phyloP scores from a whole-genome alignment of 352 stramenopile genomes.

The Globisporangium iwayamae region DNA sequence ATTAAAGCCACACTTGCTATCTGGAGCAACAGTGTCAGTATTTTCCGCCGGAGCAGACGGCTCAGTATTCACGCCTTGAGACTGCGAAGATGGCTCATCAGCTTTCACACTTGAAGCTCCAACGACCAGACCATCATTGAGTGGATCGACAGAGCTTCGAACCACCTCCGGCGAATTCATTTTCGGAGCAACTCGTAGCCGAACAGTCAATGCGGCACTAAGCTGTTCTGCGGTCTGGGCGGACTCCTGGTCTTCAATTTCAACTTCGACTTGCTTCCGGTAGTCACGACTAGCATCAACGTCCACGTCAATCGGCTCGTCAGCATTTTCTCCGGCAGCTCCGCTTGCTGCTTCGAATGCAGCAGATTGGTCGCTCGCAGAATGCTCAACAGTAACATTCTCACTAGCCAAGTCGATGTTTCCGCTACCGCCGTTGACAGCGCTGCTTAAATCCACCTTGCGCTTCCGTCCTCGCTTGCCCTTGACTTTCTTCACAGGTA shows the following conservation, averaged over 20 bases:
- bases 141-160: background rate
- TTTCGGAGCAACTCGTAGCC: background rate
- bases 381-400: slow-evolving; percentile 5
- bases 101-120: background rate
- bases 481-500: slow-evolving; percentile 25
- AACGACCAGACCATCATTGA: background rate
- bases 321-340: background rate
- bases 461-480: slow-evolving; percentile 20
- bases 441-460: slow-evolving; percentile 1
- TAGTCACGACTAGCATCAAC: background rate
- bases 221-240: background rate
- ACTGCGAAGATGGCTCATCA: background rate
- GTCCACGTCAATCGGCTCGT: background rate
- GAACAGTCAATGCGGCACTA: background rate
- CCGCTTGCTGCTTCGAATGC: too few species aligned
- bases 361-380: background rate
- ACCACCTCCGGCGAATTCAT: background rate
- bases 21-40: background rate
- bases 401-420: slow-evolving; percentile 30
- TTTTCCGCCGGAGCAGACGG: background rate
- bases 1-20: background rate
- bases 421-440: slow-evolving; percentile 9
- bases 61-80: background rate
- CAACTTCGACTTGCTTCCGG: background rate
- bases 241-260: background rate